phyloP scores from a whole-genome alignment of 2,329 filamentous ascomycete genomes.

The Cladosporium sp. region DNA sequence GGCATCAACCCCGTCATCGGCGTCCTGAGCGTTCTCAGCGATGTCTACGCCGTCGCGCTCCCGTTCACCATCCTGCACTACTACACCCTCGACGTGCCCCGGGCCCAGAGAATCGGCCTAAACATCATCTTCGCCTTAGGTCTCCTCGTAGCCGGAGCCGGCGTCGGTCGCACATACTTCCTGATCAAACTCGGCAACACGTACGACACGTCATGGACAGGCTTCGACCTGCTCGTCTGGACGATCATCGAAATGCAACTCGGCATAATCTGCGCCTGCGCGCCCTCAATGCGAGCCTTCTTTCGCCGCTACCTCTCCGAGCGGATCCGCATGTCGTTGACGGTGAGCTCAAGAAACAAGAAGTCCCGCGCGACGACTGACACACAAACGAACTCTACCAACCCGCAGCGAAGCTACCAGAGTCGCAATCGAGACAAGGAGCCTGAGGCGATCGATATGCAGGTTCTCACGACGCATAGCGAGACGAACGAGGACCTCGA shows the following conservation, averaged over 20 bases:
- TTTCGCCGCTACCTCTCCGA: slow-evolving; percentile 32
- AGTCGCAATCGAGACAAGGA: neutral
- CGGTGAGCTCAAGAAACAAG: neutral
- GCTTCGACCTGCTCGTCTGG: slow-evolving; percentile 35
- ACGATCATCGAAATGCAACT: slow-evolving; percentile 34
- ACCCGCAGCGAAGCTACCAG: neutral
- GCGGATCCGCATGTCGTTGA: neutral
- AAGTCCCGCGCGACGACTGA: neutral
- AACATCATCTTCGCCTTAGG: slow-evolving; percentile 31
- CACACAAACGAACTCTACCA: neutral
- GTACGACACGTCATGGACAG: slow-evolving; percentile 31
- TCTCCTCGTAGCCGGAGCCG: slow-evolving; percentile 30
- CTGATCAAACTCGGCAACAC: slow-evolving; percentile 28
- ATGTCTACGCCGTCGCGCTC: slow-evolving; percentile 30
- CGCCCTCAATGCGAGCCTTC: slow-evolving; percentile 35
- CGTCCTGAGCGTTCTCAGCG: slow-evolving; percentile 29
- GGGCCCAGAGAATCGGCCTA: slow-evolving; percentile 29
- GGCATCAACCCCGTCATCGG: slow-evolving; percentile 24
- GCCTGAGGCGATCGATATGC: slow-evolving; percentile 10
- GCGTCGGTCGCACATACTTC: slow-evolving; percentile 30
- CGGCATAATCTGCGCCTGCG: slow-evolving; percentile 37
- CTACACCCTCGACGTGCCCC: slow-evolving; percentile 28
- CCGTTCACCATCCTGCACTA: slow-evolving; percentile 31
- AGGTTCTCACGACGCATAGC: neutral
- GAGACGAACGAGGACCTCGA: neutral